Base-by-base conservation (phyloP, 2,329 filamentous ascomycete genomes). In the Aspergillus fumigatiaffinis region DNA sequence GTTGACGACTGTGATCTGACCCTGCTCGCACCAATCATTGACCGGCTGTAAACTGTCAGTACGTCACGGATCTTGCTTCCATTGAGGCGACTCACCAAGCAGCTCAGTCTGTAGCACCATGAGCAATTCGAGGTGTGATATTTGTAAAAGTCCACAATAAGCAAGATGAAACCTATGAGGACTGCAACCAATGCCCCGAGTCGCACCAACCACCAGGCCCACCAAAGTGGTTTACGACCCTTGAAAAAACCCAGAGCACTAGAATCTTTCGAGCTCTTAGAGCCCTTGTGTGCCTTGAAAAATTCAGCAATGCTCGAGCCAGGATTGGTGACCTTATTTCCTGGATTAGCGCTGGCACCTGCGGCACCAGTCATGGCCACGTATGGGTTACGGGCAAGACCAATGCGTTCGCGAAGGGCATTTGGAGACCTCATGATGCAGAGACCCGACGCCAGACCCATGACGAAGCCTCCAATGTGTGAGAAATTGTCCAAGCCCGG, bases 91-190 rank as follows among this genome's bases (percentile, higher is more conserved):
- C 91, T 84, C 79, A 94, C 91, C 77, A 99, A 77, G 71, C 94
- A 99, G 73, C 89, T 95, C 66, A 99, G 76, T 69, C 96, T 94
- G 79, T 95, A 94, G 81, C 94, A 99, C 94, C 94, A 99, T 10
- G 77, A 80, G 74, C 94, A 99, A 29, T 83, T 87, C 51, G 86
- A 85, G 41, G 69, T 66, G 58, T 84, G 83, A 72, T 88, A 87
- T 61, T 84, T 84, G 76, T 97, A 97, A 72, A 99, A 99, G 77
- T 97, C 94, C 71, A 92, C 87, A 59, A 97, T 74, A 53, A 99
- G 79, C 48, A 97, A 77, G 60, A 96, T 89, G 72, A 97, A 97
- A 1, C 88, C 88, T 44, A 96, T 83, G 38, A 96, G 80, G 35
- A 92, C 89, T n/a, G 87, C 83, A 7, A 96, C 83, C 52, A 99